A percentile compares a stretch with the other conserved stretches of the same genome.
Evolutionary conservation across 495 filamentous ascomycete genomes (phyloP).

Genomic region (Entonaema liquescens): DNA sequence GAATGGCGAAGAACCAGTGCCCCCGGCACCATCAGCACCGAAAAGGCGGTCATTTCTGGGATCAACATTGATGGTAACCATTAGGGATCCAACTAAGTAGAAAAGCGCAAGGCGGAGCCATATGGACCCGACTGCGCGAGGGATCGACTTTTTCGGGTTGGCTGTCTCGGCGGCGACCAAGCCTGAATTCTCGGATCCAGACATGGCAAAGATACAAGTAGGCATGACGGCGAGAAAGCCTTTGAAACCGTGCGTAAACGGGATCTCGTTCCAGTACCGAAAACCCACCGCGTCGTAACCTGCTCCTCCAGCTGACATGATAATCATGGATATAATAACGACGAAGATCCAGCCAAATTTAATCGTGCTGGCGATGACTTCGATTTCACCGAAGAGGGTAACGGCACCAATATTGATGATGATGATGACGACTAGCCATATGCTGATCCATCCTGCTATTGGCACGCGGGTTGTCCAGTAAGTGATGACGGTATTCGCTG

Average conservation of each 20-base stretch:
- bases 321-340: constrained; percentile 67
- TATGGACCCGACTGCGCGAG: constrained; percentile 65
- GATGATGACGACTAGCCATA: constrained; percentile 71
- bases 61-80: constrained; percentile 69
- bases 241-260: constrained; percentile 66
- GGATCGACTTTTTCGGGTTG: constrained; percentile 63
- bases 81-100: constrained; percentile 69
- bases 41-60: constrained; percentile 57
- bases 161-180: constrained; percentile 67
- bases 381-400: constrained; percentile 69
- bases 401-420: constrained; percentile 69
- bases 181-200: constrained; percentile 67
- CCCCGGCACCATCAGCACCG: constrained; percentile 44
- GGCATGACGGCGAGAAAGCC: constrained; percentile 69
- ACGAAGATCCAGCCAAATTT: constrained; percentile 71
- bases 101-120: constrained; percentile 66
- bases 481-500: constrained; percentile 69
- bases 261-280: constrained; percentile 62
- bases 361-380: constrained; percentile 69
- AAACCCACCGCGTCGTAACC: constrained; percentile 51
- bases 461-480: constrained; percentile 65
- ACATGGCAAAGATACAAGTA: constrained; percentile 69
- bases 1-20: constrained; percentile 67
- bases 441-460: constrained; percentile 62
- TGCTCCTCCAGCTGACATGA: constrained; percentile 66